Evolutionary conservation across 108 stramenopile species (phyloP).

Genomic region (Licmophora abbreviata): DNA sequence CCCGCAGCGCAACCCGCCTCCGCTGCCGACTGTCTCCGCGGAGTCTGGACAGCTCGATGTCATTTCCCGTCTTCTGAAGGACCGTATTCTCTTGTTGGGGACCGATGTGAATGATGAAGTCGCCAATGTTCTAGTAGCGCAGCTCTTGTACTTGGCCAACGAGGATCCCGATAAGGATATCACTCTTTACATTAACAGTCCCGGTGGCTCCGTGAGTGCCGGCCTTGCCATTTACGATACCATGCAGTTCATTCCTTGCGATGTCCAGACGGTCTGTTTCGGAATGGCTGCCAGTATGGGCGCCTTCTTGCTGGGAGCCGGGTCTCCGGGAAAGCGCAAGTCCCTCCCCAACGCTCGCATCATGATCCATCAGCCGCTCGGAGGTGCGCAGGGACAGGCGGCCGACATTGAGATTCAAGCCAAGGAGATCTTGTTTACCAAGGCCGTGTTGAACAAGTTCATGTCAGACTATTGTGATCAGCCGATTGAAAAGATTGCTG

Average conservation of each 20-base stretch:
- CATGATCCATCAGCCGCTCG: slow-evolving; percentile 98
- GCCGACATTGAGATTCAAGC: slow-evolving; percentile 98
- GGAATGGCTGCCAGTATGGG: slow-evolving; percentile 88
- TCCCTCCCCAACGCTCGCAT: slow-evolving; percentile 91
- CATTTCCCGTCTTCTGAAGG: slow-evolving; percentile 68
- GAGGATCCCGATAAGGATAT: slow-evolving; percentile 81
- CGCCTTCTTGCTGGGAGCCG: slow-evolving; percentile 76
- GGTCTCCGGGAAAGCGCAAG: slow-evolving; percentile 79
- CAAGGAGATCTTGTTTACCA: slow-evolving; percentile 93
- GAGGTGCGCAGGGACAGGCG: slow-evolving; percentile 97
- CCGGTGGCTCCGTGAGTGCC: slow-evolving; percentile 65
- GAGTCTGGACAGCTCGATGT: slow-evolving; percentile 70
- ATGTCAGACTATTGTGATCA: slow-evolving; percentile 92
- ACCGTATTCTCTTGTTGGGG: slow-evolving; percentile 85
- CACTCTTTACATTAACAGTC: slow-evolving; percentile 87
- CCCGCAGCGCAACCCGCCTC: slow-evolving; percentile 33
- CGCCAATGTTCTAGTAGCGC: slow-evolving; percentile 80
- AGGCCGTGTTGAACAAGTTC: slow-evolving; percentile 87
- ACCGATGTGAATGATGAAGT: slow-evolving; percentile 83
- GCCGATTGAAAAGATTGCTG: slow-evolving; percentile 92
- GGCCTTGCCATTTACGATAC: slow-evolving; percentile 77
- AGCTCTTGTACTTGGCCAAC: slow-evolving; percentile 78
- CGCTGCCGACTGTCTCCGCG: slow-evolving; percentile 68
- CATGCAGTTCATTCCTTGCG: slow-evolving; percentile 83
- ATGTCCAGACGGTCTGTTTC: slow-evolving; percentile 79